These are phyloP conservation scores for Xerocomellus intermedius DNA, from an alignment of 768 basidiomycete genomes.

Conservation along the genomic window DNA sequence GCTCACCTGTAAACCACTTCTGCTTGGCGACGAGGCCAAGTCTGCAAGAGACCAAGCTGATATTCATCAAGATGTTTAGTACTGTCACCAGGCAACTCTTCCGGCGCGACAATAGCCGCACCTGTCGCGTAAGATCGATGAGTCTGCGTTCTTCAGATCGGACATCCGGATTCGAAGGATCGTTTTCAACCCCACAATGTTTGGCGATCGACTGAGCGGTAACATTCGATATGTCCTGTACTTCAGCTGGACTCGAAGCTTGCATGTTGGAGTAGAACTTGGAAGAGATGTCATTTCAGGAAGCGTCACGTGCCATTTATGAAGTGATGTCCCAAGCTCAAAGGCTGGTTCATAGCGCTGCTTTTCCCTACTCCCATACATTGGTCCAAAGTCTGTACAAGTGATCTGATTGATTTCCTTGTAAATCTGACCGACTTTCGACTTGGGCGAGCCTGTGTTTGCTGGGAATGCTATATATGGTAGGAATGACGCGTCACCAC, in stretches of 20 bases:
- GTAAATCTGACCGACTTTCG: no score
- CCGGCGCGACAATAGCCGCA: background rate
- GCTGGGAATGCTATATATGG: background rate
- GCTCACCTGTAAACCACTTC: constrained; percentile 2
- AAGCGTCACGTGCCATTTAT: no score
- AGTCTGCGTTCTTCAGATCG: constrained; percentile 6
- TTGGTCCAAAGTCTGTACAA: no score
- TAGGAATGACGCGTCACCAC: background rate
- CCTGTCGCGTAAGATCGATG: constrained; percentile 10
- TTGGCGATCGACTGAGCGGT: constrained; percentile 13
- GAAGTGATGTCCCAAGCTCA: no score
- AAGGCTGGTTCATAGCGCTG: no score
- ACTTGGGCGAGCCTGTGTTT: background rate
- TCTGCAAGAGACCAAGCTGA: constrained; percentile 33
- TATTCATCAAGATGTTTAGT: background rate
- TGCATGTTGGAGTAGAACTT: background rate
- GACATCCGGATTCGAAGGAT: constrained; percentile 3
- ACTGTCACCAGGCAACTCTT: background rate
- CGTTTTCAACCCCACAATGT: constrained; percentile 11
- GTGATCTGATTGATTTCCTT: no score
- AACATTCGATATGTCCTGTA: constrained; percentile 8
- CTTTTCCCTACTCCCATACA: no score
- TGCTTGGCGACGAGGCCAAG: constrained; percentile 11
- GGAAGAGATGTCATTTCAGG: no score
- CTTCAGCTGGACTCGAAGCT: background rate